These are phyloP conservation scores for Sporothrix globosa DNA, from an alignment of 2,329 filamentous ascomycete species.

Conservation along the genomic window DNA sequence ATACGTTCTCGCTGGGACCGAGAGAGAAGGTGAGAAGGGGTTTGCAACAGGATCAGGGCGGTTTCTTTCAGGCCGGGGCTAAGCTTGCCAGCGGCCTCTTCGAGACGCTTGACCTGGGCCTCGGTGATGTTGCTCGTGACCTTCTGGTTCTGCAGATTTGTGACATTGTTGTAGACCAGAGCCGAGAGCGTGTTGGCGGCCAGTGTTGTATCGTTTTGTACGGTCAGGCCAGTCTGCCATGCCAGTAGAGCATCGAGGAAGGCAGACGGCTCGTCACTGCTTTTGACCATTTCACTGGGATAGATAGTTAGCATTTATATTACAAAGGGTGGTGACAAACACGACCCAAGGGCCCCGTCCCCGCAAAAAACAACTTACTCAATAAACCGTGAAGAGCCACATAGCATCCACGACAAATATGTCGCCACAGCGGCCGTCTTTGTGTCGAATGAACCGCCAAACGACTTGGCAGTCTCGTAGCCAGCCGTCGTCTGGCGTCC, in stretches of 20 bases:
- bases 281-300: slow-evolving; percentile 33
- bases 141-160: slow-evolving; percentile 24
- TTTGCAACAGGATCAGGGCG: slow-evolving; percentile 39
- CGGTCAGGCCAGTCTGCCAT: slow-evolving; percentile 27
- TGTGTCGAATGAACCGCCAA: background rate
- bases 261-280: slow-evolving; percentile 17
- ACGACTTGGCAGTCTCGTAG: background rate
- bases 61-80: background rate
- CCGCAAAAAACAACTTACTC: slow-evolving; percentile 20
- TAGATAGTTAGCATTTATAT: background rate
- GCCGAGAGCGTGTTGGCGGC: background rate
- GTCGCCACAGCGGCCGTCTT: background rate
- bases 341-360: too few species aligned
- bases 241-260: slow-evolving; percentile 30
- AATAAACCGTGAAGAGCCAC: slow-evolving; percentile 33
- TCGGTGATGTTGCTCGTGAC: slow-evolving; percentile 25
- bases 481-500: background rate
- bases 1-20: slow-evolving; percentile 51
- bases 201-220: background rate
- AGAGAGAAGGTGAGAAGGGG: slow-evolving; percentile 48
- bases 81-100: background rate
- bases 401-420: slow-evolving; percentile 36
- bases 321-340: too few species aligned
- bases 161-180: slow-evolving; percentile 6
- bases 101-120: slow-evolving; percentile 29